These are phyloP conservation scores for Pyrenophora graminea DNA, from an alignment of 2,329 filamentous ascomycete genomes.

Conservation along the genomic window DNA sequence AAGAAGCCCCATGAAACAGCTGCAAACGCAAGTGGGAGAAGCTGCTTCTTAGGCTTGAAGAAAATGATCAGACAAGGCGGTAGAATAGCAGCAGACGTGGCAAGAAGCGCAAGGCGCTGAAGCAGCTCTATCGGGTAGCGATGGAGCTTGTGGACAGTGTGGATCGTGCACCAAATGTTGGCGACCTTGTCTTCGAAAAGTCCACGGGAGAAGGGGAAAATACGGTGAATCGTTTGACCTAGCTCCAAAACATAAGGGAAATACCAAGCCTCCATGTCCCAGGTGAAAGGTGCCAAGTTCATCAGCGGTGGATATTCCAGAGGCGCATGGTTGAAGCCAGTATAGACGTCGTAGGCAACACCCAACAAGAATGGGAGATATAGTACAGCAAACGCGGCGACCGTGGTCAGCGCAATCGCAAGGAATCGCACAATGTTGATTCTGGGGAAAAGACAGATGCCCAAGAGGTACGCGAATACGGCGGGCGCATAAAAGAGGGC, in stretches of 20 bases:
- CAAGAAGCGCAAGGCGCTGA: conserved; percentile 73
- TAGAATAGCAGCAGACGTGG: conserved; percentile 76
- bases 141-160: conserved; percentile 85
- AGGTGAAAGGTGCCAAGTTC: conserved; percentile 36
- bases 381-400: conserved; percentile 73
- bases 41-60: conserved; percentile 72
- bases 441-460: conserved; percentile 77
- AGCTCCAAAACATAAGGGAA: conserved; percentile 79
- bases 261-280: conserved; percentile 67
- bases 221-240: conserved; percentile 82
- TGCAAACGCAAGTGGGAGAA: conserved; percentile 79
- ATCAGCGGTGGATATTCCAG: conserved; percentile 8
- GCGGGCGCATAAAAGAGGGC: conserved; percentile 94
- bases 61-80: conserved; percentile 82
- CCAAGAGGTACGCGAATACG: conserved; percentile 89
- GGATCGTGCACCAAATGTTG: conserved; percentile 95
- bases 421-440: conserved; percentile 71
- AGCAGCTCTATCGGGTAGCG: conserved; percentile 72
- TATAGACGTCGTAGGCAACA: conserved; percentile 69
- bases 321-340: conserved; percentile 59
- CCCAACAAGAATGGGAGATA: conserved; percentile 76
- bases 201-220: conserved; percentile 94
- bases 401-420: conserved; percentile 74
- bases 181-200: conserved; percentile 98
- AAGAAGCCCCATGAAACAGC: conserved; percentile 96